Base-by-base conservation (phyloP, 225 moss, liverwort and hornwort species). In the Sphagnum contortum region DNA sequence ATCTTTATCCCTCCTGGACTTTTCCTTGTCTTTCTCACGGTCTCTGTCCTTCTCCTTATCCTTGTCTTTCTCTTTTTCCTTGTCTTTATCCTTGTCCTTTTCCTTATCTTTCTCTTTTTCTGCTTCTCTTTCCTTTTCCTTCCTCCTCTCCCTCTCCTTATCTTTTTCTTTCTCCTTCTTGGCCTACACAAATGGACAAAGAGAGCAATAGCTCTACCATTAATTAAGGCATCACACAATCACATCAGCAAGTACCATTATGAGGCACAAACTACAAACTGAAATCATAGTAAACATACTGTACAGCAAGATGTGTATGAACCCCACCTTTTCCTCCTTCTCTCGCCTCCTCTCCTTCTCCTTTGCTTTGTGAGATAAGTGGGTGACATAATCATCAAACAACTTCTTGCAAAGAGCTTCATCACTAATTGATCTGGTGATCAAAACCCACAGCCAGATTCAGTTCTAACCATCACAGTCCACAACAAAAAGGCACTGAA, bases 291-390 rank as follows among this genome's bases (percentile, higher is more conserved):
- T 29, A 29, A 29, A 29, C 29, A 29, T 29, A 29, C 29, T 29
- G 29, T 29, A 29, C 29, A 29, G 29, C 29, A 29, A 29, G 29
- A 29, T 29, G 29, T 29, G 47, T 48, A 57, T 44, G 5, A 9
- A 12, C n/a, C 8, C 74, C 70, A 93, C 96, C 93, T 99, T 99
- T 12, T 99, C 93, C 49, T 99, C 98, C 73, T 98, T 98, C 49
- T 93, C 98, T 50, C 98, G 91, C 76, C 91, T 99, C 68, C 93
- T 83, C 5, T 99, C 98, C 63, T 99, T 99, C 50, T 99, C 98
- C 64, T 93, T 99, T 63, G 85, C 75, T 76, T 84, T 87, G 45
- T 89, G 91, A 67, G 79, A 80, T 72, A 99, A 79, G 74, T 99
- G 91, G 7, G 70, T 68, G n/a, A 93, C 75, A 60, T 99, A 86